Percentiles rank a stretch among this genome's conserved stretches.
These are phyloP conservation scores for Handroanthus guayacan DNA, from an alignment of 257 asterid species.

Conservation along the genomic window DNA sequence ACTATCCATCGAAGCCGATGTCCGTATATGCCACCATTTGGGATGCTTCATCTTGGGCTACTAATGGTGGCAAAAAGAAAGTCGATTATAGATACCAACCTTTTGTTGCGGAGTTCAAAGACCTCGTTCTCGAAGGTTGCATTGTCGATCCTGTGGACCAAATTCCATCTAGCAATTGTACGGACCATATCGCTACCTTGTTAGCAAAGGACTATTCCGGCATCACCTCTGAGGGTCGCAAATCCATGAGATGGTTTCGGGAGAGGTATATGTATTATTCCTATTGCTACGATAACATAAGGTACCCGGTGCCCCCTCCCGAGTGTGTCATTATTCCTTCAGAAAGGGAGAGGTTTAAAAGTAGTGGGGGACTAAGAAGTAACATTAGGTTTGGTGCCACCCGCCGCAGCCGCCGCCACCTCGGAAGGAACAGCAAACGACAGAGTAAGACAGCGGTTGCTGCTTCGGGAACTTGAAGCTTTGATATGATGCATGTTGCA, in stretches of 20 bases:
- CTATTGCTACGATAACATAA: conserved; percentile 60
- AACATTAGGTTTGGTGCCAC: conserved; percentile 57
- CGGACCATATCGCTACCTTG: conserved; percentile 44
- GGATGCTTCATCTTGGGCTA: conserved; percentile 97
- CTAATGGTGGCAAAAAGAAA: conserved; percentile 76
- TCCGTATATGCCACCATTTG: conserved; percentile 82
- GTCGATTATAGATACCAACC: conserved; percentile 71
- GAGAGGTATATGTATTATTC: conserved; percentile 77
- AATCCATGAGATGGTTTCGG: conserved; percentile 62
- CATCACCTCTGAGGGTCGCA: conserved; percentile 42
- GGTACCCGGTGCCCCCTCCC: conserved; percentile 69
- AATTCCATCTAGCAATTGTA: conserved; percentile 69
- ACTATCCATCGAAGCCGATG: conserved; percentile 87
- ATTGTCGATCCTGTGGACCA: conserved; percentile 69
- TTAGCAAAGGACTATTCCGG: conserved; percentile 46
- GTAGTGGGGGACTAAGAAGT: conserved; percentile 59
- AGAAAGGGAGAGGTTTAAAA: conserved; percentile 54
- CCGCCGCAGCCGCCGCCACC: conserved; percentile 47
- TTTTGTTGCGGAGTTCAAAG: conserved; percentile 63
- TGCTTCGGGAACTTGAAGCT: conserved; percentile 28
- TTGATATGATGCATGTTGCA: neutral
- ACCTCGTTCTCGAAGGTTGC: conserved; percentile 73
- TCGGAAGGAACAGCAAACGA: conserved; percentile 41
- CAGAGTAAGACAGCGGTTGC: conserved; percentile 24
- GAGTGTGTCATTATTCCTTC: conserved; percentile 67